Conservation (phyloP, 148 eudicot genomes). For the Euryodendron excelsum region DNA sequence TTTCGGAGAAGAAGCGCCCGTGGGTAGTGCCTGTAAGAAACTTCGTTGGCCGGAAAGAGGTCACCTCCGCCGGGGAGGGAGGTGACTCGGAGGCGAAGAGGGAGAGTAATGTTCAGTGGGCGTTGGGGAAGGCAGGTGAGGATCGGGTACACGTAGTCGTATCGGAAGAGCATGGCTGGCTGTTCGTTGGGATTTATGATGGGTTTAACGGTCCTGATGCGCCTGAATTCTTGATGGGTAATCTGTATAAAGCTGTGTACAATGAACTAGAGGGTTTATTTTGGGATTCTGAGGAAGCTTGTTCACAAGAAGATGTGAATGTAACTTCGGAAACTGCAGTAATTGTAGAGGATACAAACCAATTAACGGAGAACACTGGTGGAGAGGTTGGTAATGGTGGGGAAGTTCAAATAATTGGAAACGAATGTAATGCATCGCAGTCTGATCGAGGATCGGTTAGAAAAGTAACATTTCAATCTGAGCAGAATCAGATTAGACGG, state of each 20-base stretch:
- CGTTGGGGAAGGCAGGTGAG: constrained; percentile 96
- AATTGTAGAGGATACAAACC: constrained; percentile 12
- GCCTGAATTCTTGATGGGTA: constrained; percentile 94
- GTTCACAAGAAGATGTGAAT: constrained; percentile 22
- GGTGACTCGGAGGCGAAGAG: constrained; percentile 15
- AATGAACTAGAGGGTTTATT: constrained; percentile 85
- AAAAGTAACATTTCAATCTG: constrained; percentile 70
- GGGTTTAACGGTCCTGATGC: constrained; percentile 99
- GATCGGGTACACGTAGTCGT: constrained; percentile 98
- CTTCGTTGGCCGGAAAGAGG: constrained; percentile 45
- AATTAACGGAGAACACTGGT: background rate
- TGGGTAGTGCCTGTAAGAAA: constrained; percentile 88
- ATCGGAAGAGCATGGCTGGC: constrained; percentile 94
- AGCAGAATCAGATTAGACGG: constrained; percentile 47
- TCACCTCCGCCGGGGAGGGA: constrained; percentile 9
- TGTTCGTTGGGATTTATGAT: constrained; percentile 98
- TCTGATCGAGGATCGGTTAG: constrained; percentile 33
- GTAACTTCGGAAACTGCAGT: constrained; percentile 25
- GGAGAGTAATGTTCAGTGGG: constrained; percentile 93
- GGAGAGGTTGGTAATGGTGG: constrained; percentile 15
- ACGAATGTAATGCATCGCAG: background rate
- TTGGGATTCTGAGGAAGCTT: constrained; percentile 66
- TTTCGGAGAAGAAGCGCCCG: constrained; percentile 79
- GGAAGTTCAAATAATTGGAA: constrained; percentile 19
- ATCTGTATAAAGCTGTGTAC: constrained; percentile 74